phyloP scores from a whole-genome alignment of 106 monocot species.

The Platanthera guangdongensis region DNA sequence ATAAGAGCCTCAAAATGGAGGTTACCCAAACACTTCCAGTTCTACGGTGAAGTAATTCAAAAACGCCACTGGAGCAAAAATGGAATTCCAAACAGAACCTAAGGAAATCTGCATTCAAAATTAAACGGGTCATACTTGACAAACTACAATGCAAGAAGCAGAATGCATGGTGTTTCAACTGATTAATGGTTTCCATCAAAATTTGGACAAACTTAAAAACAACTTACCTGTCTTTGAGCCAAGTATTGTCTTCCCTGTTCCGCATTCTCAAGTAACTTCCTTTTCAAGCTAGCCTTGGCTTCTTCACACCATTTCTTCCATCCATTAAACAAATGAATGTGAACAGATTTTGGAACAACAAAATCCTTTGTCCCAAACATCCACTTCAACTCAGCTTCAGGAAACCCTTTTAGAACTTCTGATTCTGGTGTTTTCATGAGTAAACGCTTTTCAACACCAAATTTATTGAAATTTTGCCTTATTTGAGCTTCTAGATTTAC shows the following conservation, averaged over 20 bases:
- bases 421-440: constrained; percentile 44
- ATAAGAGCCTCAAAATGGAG: no score
- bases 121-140: background rate
- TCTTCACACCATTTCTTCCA: constrained; percentile 93
- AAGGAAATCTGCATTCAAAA: background rate
- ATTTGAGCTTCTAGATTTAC: constrained; percentile 55
- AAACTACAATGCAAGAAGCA: background rate
- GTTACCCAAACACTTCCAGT: no score
- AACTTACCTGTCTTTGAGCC: constrained; percentile 44
- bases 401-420: constrained; percentile 68
- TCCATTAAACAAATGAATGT: constrained; percentile 66
- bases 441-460: constrained; percentile 58
- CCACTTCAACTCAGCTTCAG: constrained; percentile 77
- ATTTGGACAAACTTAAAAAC: background rate
- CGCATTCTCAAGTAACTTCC: constrained; percentile 36
- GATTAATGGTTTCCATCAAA: background rate
- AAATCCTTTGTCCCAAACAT: constrained; percentile 76
- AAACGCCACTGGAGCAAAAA: no score
- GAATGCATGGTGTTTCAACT: background rate
- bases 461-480: constrained; percentile 41
- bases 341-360: constrained; percentile 54
- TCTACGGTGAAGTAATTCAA: no score
- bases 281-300: constrained; percentile 62
- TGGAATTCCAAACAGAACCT: no score
- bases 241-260: constrained; percentile 50